Evolutionary conservation across 163 green algal genomes (phyloP).

Genomic region (Scenedesmus sp.): DNA sequence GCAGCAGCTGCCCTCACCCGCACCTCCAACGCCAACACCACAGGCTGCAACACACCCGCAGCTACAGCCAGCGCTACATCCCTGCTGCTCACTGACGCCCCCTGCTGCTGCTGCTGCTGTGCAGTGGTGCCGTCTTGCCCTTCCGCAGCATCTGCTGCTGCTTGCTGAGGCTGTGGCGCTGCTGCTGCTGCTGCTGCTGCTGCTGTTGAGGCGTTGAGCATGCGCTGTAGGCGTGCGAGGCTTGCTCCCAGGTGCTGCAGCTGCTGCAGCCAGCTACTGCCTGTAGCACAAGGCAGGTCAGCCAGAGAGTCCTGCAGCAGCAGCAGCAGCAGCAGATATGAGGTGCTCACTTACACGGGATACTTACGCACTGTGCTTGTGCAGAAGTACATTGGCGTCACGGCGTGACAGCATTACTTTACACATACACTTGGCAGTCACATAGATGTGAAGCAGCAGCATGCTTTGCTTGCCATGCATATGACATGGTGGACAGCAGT

Average conservation of each 20-base stretch:
- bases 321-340: background rate
- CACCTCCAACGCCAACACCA: constrained; percentile 31
- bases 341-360: too few species aligned
- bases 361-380: too few species aligned
- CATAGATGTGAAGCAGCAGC: too few species aligned
- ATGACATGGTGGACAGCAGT: too few species aligned
- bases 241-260: constrained; percentile 34
- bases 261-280: constrained; percentile 40
- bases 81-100: background rate
- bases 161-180: background rate
- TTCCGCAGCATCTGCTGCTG: background rate
- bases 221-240: constrained; percentile 15
- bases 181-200: background rate
- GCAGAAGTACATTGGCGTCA: too few species aligned
- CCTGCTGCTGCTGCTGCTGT: constrained; percentile 23
- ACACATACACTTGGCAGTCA: too few species aligned
- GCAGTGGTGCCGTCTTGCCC: background rate
- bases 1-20: constrained; percentile 20
- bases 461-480: too few species aligned
- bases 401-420: too few species aligned
- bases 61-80: constrained; percentile 30
- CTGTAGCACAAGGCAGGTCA: background rate
- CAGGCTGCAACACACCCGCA: constrained; percentile 39
- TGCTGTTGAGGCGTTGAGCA: background rate
- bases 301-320: constrained; percentile 5